These are phyloP conservation scores for Tubosaeta sp. DNA, from an alignment of 768 basidiomycete species.

Conservation along the genomic window DNA sequence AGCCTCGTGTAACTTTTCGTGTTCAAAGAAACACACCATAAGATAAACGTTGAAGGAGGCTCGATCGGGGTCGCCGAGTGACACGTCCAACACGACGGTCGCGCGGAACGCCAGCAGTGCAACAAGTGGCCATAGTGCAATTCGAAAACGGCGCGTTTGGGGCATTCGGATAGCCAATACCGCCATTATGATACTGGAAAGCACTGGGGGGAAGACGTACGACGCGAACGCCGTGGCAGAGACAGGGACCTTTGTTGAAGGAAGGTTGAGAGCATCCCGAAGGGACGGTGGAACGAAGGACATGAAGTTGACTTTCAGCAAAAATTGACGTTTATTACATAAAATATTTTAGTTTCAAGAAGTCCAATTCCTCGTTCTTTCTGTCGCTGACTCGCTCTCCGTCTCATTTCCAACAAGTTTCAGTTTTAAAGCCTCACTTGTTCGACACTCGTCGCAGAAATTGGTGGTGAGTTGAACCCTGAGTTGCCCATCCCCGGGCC, in stretches of 20 bases:
- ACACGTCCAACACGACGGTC: constrained; percentile 16
- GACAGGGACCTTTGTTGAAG: not conserved
- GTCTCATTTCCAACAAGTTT: too few relatives aligned
- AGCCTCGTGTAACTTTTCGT: too few relatives aligned
- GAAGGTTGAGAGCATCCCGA: not conserved
- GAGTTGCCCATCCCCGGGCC: too few relatives aligned
- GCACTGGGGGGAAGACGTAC: not conserved
- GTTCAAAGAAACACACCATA: constrained; percentile 3
- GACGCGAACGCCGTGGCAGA: not conserved
- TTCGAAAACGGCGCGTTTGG: constrained; percentile 28
- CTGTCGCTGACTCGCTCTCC: too few relatives aligned
- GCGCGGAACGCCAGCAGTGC: constrained; percentile 41
- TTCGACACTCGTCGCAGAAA: too few relatives aligned
- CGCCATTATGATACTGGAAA: not conserved
- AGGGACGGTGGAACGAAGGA: constrained; percentile 17
- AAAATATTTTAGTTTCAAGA: too few relatives aligned
- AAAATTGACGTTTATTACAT: too few relatives aligned
- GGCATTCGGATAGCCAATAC: not conserved
- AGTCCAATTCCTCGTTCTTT: too few relatives aligned
- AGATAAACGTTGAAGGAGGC: constrained; percentile 6
- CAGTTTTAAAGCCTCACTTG: too few relatives aligned
- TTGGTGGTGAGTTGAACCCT: too few relatives aligned
- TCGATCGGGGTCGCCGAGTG: not conserved
- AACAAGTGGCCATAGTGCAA: constrained; percentile 45
- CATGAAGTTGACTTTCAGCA: too few relatives aligned